These are phyloP conservation scores for Catunica adiposa DNA, from an alignment of 2,329 filamentous ascomycete genomes.

Conservation along the genomic window DNA sequence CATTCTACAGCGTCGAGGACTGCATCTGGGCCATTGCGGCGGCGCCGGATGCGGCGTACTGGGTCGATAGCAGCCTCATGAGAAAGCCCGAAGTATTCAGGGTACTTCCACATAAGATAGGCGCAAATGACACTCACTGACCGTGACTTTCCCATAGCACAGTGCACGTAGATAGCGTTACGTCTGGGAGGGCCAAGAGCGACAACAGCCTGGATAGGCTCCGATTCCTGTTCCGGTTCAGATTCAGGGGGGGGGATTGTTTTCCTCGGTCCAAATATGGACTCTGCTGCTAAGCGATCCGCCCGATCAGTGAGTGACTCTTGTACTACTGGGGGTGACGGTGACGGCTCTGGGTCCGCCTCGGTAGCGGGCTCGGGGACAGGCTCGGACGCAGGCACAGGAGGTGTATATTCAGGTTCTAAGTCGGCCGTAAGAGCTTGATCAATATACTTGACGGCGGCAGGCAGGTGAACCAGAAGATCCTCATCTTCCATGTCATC, in stretches of 20 bases:
- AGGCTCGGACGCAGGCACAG: neutral
- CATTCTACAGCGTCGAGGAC: constrained; percentile 43
- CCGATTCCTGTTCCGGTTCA: neutral
- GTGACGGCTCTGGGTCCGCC: neutral
- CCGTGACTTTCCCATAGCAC: constrained; percentile 91
- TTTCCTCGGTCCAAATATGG: neutral
- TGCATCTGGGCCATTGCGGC: constrained; percentile 13
- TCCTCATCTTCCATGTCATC: constrained; percentile 87
- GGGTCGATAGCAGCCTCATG: constrained; percentile 28
- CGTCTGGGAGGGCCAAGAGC: constrained; percentile 3
- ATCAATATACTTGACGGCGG: constrained; percentile 69
- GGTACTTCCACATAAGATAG: constrained; percentile 59
- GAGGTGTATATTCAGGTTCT: neutral
- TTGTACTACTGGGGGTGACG: neutral
- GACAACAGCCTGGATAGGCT: constrained; percentile 1
- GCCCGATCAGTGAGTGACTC: constrained; percentile 10
- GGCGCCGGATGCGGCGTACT: constrained; percentile 20
- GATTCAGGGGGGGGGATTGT: neutral
- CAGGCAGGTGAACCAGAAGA: constrained; percentile 62
- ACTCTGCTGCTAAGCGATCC: constrained; percentile 10
- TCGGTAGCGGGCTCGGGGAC: neutral
- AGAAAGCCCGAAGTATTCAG: constrained; percentile 32
- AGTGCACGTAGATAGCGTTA: constrained; percentile 41
- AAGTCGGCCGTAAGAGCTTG: constrained; percentile 37
- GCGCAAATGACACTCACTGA: constrained; percentile 73